Evolutionary conservation across 441 rosid genomes (phyloP), one percentile per base, ranked within the genome.

Genomic region (Metrosideros polymorpha): DNA sequence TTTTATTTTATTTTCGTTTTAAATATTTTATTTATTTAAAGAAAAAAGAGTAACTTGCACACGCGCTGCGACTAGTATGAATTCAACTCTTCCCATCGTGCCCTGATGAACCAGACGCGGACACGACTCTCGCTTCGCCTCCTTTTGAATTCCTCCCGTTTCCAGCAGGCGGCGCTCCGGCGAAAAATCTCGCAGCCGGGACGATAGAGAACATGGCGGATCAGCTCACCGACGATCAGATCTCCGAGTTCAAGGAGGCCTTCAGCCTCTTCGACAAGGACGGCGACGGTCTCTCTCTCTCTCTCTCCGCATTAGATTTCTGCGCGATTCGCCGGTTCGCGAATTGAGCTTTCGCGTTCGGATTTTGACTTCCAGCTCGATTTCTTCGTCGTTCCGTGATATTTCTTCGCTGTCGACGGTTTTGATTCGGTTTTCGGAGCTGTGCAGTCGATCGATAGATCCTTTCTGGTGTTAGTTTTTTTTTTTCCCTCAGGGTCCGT

Each of bases 191-290:
- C n/a, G n/a, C n/a, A n/a, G n/a, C n/a, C n/a, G n/a, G n/a, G n/a
- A n/a, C n/a, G n/a, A n/a, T n/a, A n/a, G n/a, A n/a, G n/a, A 49
- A 39, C 15, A 89, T 86, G 91, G 91, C 88, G 47, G 91, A 84
- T 88, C 87, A 85, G 86, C 87, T 89, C 77, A 90, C 91, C 66
- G 89, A 90, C 3, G 92, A 88, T 52, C 91, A 90, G 91, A 90
- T 89, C 91, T 89, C 92, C 7, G 88, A 90, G 89, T 90, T 90
- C 87, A 88, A 75, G 88, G 91, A 88, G 63, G 90, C 91, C 35
- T 90, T 90, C 87, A 84, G 90, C 89, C 90, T 89, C 22, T 89
- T 90, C 32, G 91, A 90, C 75, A 86, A 89, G 88, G 92, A 90
- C 54, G 90, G 89, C 82, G 89, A 90, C 76, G 92, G 92, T 90